Evolutionary conservation across 2,329 filamentous ascomycete genomes (phyloP), one percentile per base, ranked within the genome.

Genomic region (Sphaerulina musiva): DNA sequence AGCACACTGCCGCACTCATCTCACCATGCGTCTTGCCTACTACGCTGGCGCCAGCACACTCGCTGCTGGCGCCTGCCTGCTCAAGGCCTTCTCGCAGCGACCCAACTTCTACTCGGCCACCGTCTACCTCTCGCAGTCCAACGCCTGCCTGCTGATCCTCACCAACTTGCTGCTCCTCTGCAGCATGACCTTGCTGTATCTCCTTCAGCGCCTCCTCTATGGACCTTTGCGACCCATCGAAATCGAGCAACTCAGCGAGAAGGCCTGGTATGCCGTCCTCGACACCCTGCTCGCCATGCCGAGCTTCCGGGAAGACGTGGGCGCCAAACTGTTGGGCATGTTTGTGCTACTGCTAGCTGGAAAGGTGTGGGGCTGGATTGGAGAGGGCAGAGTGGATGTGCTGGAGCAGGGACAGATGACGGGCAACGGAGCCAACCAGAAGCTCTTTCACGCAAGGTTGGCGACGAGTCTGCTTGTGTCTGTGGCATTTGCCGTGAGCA

Each of bases 351-450:
- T 98, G 39, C 81, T 98, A 45, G 92, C 90, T 3, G 91, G 91
- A 51, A 97, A 97, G 74, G 87, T 98, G 46, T 98, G 95, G 91
- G 89, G 90, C 52, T 98, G 95, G 93, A 95, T 98, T 62, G 90
- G 89, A 49, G 92, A 96, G 69, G 92, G 92, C 23, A 82, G 95
- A 50, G 89, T 98, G 51, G 95, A 98, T 69, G 82, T 93, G 43
- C 78, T 97, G 49, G 93, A 98, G 73, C 93, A 98, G 71, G 91
- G 97, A 71, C 91, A 92, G 2, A 45, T 55, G 48, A 47, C 34
- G 26, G 53, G 53, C 34, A 46, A 32, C 23, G 92, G 92, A 0
- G 80, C 85, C 39, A 95, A 95, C 66, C 91, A 91, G 3, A 80
- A 84, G 32, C 76, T 96, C 12, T 97, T 97, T 75, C 93, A 98